Evolutionary conservation across 345 rosid genomes (phyloP), one percentile per base, ranked within the genome.

Genomic region (Melastoma malabathricum): DNA sequence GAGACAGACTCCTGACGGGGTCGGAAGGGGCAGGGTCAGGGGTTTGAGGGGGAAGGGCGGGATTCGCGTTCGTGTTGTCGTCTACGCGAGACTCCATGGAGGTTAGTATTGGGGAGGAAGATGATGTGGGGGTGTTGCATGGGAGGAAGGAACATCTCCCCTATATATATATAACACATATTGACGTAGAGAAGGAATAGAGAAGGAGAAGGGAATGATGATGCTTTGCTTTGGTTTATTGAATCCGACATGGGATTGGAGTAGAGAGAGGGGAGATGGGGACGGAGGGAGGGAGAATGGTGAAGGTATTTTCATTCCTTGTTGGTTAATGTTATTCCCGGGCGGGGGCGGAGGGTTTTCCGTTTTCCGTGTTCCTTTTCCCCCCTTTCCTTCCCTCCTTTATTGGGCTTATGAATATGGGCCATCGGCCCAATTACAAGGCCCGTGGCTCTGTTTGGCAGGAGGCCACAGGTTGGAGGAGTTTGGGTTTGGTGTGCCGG

Each of bases 221-320:
- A 49, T 74, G 59, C 77, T 74, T 82, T 74, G 48, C 68, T 72
- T 68, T 10, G 67, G 63, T 71, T 79, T 59, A 46, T 49, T 15
- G 41, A 34, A 57, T 48, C 50, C 25, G 31, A 27, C 38, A 54
- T 10, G 45, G 2, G 19, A 41, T 52, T 7, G 17, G 46, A 18
- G 44, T 31, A 53, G 9, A 13, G 44, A 16, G 22, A 25, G n/a
- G 31, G 20, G 19, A 18, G 6, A 18, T 2, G 31, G 48, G n/a
- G 41, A 54, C 18, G 31, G 4, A 0, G 16, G 6, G 10, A 18
- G 18, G 4, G 48, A 12, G 48, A 55, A 45, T 20, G 48, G 39
- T 34, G 1, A 53, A 53, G 56, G 56, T 34, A 53, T n/a, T n/a
- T 50, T 50, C 54, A 18, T 50, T 8, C 31, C 31, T 50, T 27